Percentiles rank a stretch among this genome's conserved stretches.
phyloP scores from a whole-genome alignment of 345 rosid genomes.

The Jatropha curcas region DNA sequence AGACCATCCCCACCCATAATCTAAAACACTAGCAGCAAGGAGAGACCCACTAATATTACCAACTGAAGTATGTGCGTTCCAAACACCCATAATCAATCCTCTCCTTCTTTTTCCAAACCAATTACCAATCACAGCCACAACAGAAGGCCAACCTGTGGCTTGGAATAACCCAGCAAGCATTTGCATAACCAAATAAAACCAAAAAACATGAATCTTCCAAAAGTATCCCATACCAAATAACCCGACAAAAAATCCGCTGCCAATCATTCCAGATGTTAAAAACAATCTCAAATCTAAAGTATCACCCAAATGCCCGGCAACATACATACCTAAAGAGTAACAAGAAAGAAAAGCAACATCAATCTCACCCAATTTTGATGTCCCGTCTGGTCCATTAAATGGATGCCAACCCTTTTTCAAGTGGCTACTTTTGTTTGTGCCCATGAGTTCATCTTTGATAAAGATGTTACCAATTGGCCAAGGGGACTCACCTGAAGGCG shows the following conservation, averaged over 20 bases:
- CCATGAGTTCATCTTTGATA: slow-evolving; percentile 29
- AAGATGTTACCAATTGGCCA: slow-evolving; percentile 80
- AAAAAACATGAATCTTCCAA: slow-evolving; percentile 68
- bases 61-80: slow-evolving; percentile 96
- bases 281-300: slow-evolving; percentile 82
- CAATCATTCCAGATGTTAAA: slow-evolving; percentile 80
- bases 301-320: slow-evolving; percentile 93
- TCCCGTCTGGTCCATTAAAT: slow-evolving; percentile 65
- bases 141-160: slow-evolving; percentile 97
- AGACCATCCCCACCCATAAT: slow-evolving; percentile 96
- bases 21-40: slow-evolving; percentile 86
- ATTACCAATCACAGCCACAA: slow-evolving; percentile 93
- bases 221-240: slow-evolving; percentile 92
- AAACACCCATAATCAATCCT: slow-evolving; percentile 94
- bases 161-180: slow-evolving; percentile 91
- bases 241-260: slow-evolving; percentile 86
- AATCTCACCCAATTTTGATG: slow-evolving; percentile 81
- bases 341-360: slow-evolving; percentile 90
- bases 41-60: slow-evolving; percentile 90
- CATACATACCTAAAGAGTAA: slow-evolving; percentile 83
- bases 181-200: slow-evolving; percentile 71
- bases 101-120: slow-evolving; percentile 93
- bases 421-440: not conserved
- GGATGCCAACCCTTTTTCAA: slow-evolving; percentile 70
- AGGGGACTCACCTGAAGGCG: slow-evolving; percentile 23